phyloP scores from a whole-genome alignment of 805 yeast species.

The Wickerhamiella dianesei region DNA sequence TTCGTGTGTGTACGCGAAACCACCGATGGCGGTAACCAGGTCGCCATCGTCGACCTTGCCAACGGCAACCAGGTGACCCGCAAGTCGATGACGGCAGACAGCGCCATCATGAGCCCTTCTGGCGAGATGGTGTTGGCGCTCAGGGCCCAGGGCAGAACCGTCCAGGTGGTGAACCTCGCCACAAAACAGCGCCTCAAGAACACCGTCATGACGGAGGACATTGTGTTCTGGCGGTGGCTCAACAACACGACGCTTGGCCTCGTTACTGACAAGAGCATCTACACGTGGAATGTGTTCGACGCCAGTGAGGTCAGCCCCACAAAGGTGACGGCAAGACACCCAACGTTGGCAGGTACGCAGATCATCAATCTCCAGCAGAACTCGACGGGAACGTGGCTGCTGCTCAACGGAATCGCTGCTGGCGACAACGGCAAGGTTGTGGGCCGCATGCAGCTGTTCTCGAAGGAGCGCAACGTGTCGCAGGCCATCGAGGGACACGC shows the following conservation, averaged over 20 bases:
- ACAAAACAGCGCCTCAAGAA: slow-evolving; percentile 83
- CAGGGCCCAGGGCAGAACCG: slow-evolving; percentile 90
- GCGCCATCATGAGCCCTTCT: slow-evolving; percentile 58
- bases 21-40: slow-evolving; percentile 47
- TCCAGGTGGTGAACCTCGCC: slow-evolving; percentile 78
- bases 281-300: slow-evolving; percentile 73
- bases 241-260: slow-evolving; percentile 60
- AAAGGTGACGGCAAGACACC: slow-evolving; percentile 72
- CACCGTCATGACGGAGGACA: slow-evolving; percentile 72
- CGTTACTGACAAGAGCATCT: slow-evolving; percentile 63
- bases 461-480: slow-evolving; percentile 78
- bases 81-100: slow-evolving; percentile 93
- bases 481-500: slow-evolving; percentile 98
- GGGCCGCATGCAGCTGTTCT: slow-evolving; percentile 88
- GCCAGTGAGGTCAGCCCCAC: slow-evolving; percentile 67
- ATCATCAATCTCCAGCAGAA: slow-evolving; percentile 83
- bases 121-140: slow-evolving; percentile 70
- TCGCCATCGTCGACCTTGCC: slow-evolving; percentile 78
- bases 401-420: slow-evolving; percentile 87
- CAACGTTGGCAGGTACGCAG: slow-evolving; percentile 60
- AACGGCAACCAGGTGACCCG: slow-evolving; percentile 69
- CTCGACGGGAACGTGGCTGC: slow-evolving; percentile 77
- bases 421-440: slow-evolving; percentile 78
- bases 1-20: slow-evolving; percentile 54
- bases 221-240: slow-evolving; percentile 93